Evolutionary conservation across 768 basidiomycete species (phyloP).

Genomic region (Boletales sp.): DNA sequence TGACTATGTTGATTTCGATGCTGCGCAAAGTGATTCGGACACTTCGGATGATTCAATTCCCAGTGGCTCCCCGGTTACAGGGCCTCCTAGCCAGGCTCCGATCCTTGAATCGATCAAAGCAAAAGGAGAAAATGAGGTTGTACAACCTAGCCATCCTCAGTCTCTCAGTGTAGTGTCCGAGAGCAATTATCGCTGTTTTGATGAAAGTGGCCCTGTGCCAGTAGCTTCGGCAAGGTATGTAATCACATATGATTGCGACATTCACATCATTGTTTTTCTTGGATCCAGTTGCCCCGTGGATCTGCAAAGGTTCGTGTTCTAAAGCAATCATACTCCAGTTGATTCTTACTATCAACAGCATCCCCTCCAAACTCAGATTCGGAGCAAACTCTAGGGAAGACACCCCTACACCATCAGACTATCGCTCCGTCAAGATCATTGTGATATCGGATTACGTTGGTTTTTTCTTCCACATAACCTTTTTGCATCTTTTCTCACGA

Average conservation of each 20-base stretch:
- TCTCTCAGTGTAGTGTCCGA: slow-evolving; percentile 24
- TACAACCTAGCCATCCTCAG: background rate
- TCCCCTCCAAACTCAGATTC: slow-evolving; percentile 19
- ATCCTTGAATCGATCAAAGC: background rate
- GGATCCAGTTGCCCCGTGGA: slow-evolving; percentile 5
- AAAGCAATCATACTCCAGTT: background rate
- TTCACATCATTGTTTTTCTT: background rate
- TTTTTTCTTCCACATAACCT: background rate
- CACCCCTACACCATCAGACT: slow-evolving; percentile 1
- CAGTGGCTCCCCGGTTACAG: background rate
- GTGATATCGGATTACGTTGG: slow-evolving; percentile 32
- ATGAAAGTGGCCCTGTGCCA: background rate
- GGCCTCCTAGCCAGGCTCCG: background rate
- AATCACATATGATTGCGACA: background rate
- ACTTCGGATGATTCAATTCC: background rate
- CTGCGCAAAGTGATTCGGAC: slow-evolving; percentile 2
- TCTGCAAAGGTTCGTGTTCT: slow-evolving; percentile 15
- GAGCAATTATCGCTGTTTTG: slow-evolving; percentile 19
- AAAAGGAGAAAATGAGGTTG: background rate
- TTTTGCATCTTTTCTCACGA: background rate
- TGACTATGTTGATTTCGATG: background rate
- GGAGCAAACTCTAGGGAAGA: background rate
- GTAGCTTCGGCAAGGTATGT: slow-evolving; percentile 9
- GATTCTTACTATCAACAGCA: slow-evolving; percentile 5
- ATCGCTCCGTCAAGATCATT: slow-evolving; percentile 28